phyloP scores from a whole-genome alignment of 257 asterid genomes.

The Nicotiana noctiflora region DNA sequence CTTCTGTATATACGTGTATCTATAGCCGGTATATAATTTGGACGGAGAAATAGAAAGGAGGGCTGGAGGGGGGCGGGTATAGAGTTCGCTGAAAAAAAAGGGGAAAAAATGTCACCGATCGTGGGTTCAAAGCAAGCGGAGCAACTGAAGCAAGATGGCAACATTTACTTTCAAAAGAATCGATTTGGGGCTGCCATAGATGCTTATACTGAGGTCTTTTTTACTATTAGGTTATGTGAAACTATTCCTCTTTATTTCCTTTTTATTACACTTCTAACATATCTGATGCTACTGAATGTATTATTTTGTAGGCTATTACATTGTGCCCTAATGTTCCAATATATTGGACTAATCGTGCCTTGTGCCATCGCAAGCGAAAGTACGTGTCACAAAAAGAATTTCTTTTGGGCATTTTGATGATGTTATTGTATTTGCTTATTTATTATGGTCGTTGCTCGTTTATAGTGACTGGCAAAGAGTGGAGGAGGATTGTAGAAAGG shows the following conservation, averaged over 20 bases:
- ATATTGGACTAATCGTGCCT: slow-evolving; percentile 93
- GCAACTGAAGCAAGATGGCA: slow-evolving; percentile 63
- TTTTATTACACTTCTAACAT: not conserved
- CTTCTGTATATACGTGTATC: too few relatives aligned
- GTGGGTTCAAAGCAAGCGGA: slow-evolving; percentile 67
- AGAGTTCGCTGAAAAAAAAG: not conserved
- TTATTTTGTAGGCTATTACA: slow-evolving; percentile 59
- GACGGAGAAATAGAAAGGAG: not conserved
- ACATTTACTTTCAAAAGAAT: slow-evolving; percentile 51
- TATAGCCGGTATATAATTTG: too few relatives aligned
- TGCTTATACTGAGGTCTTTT: slow-evolving; percentile 76
- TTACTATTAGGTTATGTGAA: not conserved
- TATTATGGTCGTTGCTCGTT: not conserved
- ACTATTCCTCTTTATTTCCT: not conserved
- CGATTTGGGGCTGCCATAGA: slow-evolving; percentile 85
- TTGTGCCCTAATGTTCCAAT: slow-evolving; percentile 85
- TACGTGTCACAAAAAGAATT: slow-evolving; percentile 7
- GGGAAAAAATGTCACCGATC: slow-evolving; percentile 45
- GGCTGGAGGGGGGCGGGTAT: not conserved
- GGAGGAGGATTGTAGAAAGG: slow-evolving; percentile 37
- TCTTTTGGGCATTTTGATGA: not conserved
- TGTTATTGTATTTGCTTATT: not conserved
- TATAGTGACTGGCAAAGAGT: slow-evolving; percentile 66
- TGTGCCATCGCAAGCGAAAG: slow-evolving; percentile 79
- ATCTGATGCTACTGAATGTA: not conserved